phyloP scores from a whole-genome alignment of 2,329 filamentous ascomycete genomes.

The Helicocarpus griseus region DNA sequence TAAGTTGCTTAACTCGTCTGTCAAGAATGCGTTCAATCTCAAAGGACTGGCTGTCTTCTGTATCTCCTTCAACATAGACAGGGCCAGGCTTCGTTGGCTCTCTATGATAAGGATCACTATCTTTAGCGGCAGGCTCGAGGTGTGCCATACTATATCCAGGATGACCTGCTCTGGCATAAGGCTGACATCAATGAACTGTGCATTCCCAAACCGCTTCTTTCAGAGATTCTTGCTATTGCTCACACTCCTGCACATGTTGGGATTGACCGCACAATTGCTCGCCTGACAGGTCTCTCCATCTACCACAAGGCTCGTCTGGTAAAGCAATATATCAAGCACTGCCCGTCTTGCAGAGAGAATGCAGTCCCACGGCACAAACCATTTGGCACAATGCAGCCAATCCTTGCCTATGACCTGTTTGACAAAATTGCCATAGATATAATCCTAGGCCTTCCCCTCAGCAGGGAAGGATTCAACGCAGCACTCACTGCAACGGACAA shows the following conservation, averaged over 20 bases:
- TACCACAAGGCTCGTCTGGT: neutral
- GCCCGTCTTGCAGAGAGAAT: constrained; percentile 2
- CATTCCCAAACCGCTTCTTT: too few relatives aligned
- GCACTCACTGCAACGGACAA: neutral
- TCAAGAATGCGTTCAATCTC: neutral
- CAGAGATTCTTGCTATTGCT: too few relatives aligned
- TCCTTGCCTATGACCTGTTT: neutral
- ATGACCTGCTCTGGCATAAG: too few relatives aligned
- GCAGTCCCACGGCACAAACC: neutral
- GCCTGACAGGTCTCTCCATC: neutral
- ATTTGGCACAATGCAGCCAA: neutral
- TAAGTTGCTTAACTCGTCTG: neutral
- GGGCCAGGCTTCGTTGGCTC: neutral
- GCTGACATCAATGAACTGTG: too few relatives aligned
- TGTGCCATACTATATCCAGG: neutral
- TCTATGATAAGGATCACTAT: neutral
- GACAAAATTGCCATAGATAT: neutral
- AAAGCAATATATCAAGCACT: constrained; percentile 12
- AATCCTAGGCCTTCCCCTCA: neutral
- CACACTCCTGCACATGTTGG: too few relatives aligned
- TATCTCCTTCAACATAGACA: neutral
- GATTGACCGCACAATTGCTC: too few relatives aligned
- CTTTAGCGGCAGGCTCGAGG: neutral
- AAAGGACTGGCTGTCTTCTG: neutral
- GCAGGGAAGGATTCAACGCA: neutral